Percentiles rank a stretch among this genome's conserved stretches.
These are phyloP conservation scores for Heimioporus punctisporus DNA, from an alignment of 1,284 basidiomycete species.

Conservation along the genomic window DNA sequence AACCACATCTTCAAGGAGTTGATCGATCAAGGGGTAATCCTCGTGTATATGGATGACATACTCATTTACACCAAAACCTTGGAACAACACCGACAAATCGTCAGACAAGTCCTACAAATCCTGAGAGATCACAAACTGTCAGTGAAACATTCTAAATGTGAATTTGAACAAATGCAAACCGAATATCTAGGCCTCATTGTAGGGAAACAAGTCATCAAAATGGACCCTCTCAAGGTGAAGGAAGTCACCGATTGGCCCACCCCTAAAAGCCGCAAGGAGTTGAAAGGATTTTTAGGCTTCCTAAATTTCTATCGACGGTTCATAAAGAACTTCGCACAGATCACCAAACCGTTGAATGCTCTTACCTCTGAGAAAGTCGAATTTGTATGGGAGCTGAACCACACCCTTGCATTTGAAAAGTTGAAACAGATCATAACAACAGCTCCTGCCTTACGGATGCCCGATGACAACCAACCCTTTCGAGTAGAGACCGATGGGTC, in stretches of 20 bases:
- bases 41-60: background rate
- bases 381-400: background rate
- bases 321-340: slow-evolving; percentile 36
- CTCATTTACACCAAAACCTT: background rate
- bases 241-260: slow-evolving; percentile 37
- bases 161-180: slow-evolving; percentile 29
- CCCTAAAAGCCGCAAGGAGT: slow-evolving; percentile 29
- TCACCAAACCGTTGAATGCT: slow-evolving; percentile 31
- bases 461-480: no score
- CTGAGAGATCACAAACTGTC: background rate
- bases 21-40: background rate
- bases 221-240: slow-evolving; percentile 42
- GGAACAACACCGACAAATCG: background rate
- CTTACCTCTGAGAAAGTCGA: slow-evolving; percentile 13
- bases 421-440: no score
- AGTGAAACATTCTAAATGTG: slow-evolving; percentile 33
- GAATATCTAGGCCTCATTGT: slow-evolving; percentile 36
- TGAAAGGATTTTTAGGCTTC: slow-evolving; percentile 10
- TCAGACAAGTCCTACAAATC: background rate
- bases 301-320: slow-evolving; percentile 40
- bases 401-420: background rate
- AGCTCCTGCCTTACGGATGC: no score
- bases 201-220: slow-evolving; percentile 17
- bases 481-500: background rate
- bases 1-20: background rate